Base-by-base conservation (phyloP, 176 grass and related monocot species). In the Raddia guianensis region DNA sequence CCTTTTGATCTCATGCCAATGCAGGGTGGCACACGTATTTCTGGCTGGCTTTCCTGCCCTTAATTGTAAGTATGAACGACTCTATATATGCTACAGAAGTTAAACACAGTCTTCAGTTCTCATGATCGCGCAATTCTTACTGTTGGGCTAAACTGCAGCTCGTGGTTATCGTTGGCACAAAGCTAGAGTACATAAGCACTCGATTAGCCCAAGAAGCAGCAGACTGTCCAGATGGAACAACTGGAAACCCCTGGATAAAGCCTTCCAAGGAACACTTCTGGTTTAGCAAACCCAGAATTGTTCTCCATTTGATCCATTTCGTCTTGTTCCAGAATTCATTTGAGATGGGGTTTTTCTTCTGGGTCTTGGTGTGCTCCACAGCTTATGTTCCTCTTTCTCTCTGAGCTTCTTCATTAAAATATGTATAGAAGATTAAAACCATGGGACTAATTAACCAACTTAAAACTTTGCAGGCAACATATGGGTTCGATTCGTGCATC, bases 1-100 rank as follows among this genome's bases (percentile, higher is more conserved):
- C 2, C 27, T 58, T 20, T 80, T 52, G 27, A 51, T 66, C 71
- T 72, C 19, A 63, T 75, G 72, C 13, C 51, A 74, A 92, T 91
- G 76, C 75, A 94, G 92, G 92, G 78, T 94, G 89, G 92, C 86
- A 94, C 79, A 89, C 92, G 40, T 89, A 86, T 72, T 94, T 94
- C 56, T 94, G 92, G 92, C 61, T 91, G 49, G 81, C 92, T 70
- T 94, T 94, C 80, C 64, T 91, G 83, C 92, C 92, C 45, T 89
- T 94, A 80, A 21, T 94, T 63, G 92, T 87, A 94, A 89, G 89
- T 79, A 82, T 66, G 63, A 83, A 67, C 62, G 10, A 20, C 1
- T 48, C 49, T 43, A 43, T 48, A 33, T 43, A 43, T 5, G 50
- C 15, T 33, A 16, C 35, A 56, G 3, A 5, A 32, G 33, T 66